Conservation (phyloP, 148 eudicot species). For the Rhododendron griersonianum region DNA sequence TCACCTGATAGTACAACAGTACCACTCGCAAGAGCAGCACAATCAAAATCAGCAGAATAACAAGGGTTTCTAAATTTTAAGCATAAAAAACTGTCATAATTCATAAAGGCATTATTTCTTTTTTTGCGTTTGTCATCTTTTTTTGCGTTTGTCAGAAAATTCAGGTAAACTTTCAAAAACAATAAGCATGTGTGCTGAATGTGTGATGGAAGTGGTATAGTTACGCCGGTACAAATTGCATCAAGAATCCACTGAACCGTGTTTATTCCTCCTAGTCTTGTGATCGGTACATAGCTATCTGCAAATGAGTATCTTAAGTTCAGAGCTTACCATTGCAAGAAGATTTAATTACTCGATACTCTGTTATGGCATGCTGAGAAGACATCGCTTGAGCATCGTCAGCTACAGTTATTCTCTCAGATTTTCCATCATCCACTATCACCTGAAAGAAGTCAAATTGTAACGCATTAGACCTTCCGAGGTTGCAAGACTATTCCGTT, state of each 20-base stretch:
- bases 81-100: neutral
- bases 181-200: neutral
- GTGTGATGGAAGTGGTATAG: neutral
- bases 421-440: slow-evolving; percentile 78
- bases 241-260: neutral
- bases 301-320: neutral
- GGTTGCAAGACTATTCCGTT: neutral
- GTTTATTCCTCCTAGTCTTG: neutral
- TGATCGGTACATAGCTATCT: neutral
- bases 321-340: slow-evolving; percentile 54
- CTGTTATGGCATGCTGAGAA: slow-evolving; percentile 83
- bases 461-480: neutral
- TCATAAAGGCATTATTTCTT: neutral
- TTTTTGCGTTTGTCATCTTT: neutral
- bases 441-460: slow-evolving; percentile 36
- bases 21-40: neutral
- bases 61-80: neutral
- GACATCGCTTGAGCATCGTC: slow-evolving; percentile 29
- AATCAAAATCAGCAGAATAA: neutral
- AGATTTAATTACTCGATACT: slow-evolving; percentile 69
- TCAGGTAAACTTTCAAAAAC: neutral
- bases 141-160: neutral
- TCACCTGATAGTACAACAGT: neutral
- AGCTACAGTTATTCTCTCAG: slow-evolving; percentile 69
- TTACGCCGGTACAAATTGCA: neutral